Conservation (phyloP, 2,329 filamentous ascomycete species). For the Neofusicoccum laricinum region DNA sequence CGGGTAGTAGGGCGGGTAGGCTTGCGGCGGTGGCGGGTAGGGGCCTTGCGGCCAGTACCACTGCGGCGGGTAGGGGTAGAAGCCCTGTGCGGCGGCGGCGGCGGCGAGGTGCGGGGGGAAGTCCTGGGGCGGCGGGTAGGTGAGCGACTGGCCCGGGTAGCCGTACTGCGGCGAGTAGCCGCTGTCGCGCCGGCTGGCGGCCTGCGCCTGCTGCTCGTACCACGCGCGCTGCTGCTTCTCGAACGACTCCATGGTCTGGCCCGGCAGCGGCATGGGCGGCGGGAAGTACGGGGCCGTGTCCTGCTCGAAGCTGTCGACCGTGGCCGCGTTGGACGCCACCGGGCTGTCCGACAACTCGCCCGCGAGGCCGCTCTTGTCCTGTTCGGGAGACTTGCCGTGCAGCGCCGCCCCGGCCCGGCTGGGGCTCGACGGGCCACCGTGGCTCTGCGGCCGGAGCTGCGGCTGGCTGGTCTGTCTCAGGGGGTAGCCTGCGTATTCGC, state of each 20-base stretch:
- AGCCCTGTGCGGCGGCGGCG: not conserved
- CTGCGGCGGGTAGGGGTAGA: slow-evolving; percentile 8
- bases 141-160: not conserved
- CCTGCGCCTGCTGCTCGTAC: slow-evolving; percentile 4
- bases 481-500: not conserved
- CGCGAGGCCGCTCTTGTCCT: not conserved
- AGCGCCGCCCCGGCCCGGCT: not conserved
- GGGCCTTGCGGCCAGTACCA: not conserved
- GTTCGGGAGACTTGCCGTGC: not conserved
- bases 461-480: not conserved
- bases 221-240: slow-evolving; percentile 4
- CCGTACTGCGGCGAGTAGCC: slow-evolving; percentile 6
- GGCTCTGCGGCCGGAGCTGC: not conserved
- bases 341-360: not conserved
- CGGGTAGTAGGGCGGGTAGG: not conserved
- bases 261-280: not conserved
- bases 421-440: not conserved
- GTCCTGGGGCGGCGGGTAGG: not conserved
- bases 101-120: not conserved
- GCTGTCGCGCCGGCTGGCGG: not conserved
- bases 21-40: not conserved
- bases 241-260: slow-evolving; percentile 1
- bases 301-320: not conserved
- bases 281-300: not conserved
- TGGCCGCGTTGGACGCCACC: not conserved